A percentile compares a stretch with the other conserved stretches of the same genome.
Conservation (phyloP, 1,139 yeast genomes). For the Diutina pseudorugosa region DNA sequence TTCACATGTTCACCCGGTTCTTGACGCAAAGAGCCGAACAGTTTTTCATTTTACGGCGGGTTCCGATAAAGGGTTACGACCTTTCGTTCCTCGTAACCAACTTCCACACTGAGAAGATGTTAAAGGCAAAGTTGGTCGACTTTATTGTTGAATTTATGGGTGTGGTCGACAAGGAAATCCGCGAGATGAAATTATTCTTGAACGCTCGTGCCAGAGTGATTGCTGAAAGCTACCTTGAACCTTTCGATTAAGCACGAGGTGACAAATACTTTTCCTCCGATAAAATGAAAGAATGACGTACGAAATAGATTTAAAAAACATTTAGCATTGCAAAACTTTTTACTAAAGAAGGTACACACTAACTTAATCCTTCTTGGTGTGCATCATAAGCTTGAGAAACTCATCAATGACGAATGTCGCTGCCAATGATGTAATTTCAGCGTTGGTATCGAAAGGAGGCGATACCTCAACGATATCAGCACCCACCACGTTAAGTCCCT, state of each 20-base stretch:
- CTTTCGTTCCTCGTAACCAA: constrained; percentile 89
- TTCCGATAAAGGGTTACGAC: constrained; percentile 84
- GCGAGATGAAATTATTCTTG: constrained; percentile 94
- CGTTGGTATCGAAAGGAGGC: constrained; percentile 39
- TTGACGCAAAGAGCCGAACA: constrained; percentile 93
- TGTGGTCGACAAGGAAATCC: constrained; percentile 95
- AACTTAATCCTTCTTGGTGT: background rate
- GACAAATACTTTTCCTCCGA: background rate
- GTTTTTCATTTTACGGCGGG: constrained; percentile 82
- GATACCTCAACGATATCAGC: constrained; percentile 50
- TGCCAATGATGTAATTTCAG: constrained; percentile 38
- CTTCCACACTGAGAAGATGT: constrained; percentile 91
- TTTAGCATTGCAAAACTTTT: background rate
- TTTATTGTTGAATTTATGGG: constrained; percentile 98
- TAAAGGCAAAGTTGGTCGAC: constrained; percentile 89
- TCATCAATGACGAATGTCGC: constrained; percentile 45
- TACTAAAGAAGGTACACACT: background rate
- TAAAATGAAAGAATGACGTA: background rate
- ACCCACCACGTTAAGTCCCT: constrained; percentile 38
- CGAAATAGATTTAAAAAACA: background rate
- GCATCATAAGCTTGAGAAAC: constrained; percentile 31
- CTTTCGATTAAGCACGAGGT: constrained; percentile 40
- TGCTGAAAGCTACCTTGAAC: constrained; percentile 86
- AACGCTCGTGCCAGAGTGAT: constrained; percentile 97
- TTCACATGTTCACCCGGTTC: constrained; percentile 87